A percentile compares a stretch with the other conserved stretches of the same genome.
phyloP scores from a whole-genome alignment of 352 stramenopile species.

The Pythium phragmiticola region DNA sequence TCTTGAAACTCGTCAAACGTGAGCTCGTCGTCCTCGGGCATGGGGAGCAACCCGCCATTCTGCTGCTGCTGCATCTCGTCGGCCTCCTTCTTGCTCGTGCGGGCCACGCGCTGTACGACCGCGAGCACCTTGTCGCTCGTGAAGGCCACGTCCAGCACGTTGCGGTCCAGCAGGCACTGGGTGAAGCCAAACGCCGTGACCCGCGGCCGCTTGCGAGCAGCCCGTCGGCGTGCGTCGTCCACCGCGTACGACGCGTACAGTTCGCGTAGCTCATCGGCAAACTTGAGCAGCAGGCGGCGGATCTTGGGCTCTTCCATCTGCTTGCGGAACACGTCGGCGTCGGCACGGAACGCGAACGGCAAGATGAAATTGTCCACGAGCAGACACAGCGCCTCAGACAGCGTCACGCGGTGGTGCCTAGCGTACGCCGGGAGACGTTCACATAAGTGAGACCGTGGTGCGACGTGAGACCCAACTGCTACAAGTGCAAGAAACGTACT shows the following conservation, averaged over 20 bases:
- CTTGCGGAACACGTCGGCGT: conserved; percentile 71
- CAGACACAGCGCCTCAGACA: conserved; percentile 77
- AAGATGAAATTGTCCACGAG: conserved; percentile 74
- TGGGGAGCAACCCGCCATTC: background rate
- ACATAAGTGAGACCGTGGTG: background rate
- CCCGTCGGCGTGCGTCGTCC: conserved; percentile 29
- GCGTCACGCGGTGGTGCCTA: conserved; percentile 57
- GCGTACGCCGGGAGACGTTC: background rate
- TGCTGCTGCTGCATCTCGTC: conserved; percentile 13
- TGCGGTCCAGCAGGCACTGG: conserved; percentile 61
- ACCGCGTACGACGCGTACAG: conserved; percentile 57
- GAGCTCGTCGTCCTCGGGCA: conserved; percentile 52
- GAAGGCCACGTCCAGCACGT: conserved; percentile 59
- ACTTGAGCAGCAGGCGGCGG: conserved; percentile 59
- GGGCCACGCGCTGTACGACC: conserved; percentile 56
- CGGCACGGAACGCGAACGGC: conserved; percentile 68
- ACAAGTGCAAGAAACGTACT: conserved; percentile 33
- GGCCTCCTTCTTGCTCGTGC: conserved; percentile 31
- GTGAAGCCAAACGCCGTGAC: conserved; percentile 64
- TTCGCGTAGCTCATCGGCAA: conserved; percentile 52
- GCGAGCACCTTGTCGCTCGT: conserved; percentile 56
- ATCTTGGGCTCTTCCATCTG: conserved; percentile 73
- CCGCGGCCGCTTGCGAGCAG: conserved; percentile 30
- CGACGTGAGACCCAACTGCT: background rate
- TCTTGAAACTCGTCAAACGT: conserved; percentile 69